Evolutionary conservation across 2,329 filamentous ascomycete genomes (phyloP), one percentile per base, ranked within the genome.

Genomic region (Colletotrichum lini): DNA sequence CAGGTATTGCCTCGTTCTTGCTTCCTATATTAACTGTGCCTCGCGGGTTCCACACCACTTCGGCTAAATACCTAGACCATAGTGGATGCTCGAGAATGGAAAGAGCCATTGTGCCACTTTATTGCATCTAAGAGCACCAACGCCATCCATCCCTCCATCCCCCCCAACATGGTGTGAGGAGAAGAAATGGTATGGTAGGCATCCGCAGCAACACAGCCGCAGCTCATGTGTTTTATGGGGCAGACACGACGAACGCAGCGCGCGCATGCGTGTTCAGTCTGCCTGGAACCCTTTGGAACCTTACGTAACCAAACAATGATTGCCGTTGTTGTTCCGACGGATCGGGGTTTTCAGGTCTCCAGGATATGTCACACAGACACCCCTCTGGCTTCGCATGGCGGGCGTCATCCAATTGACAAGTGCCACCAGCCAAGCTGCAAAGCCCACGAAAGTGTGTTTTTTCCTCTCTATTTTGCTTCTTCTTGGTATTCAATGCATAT

Each of bases 31-130:
- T 45, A 38, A 23, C 42, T 7, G n/a, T 21, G 16, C 21, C 2
- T 12, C 40, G 30, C 21, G 4, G 21, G 49, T 64, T 44, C 59
- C 45, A 6, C 18, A 21, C 3, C 53, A 62, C 64, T 44, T 62
- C 38, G 40, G 56, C 40, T 61, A 44, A n/a, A n/a, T 26, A 26
- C 38, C 47, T 38, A 62, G 45, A 62, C 38, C 26, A 52, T 45
- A 30, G 38, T 44, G 54, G 38, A 61, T 47, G 23, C 38, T 61
- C 42, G 38, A 61, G 45, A 45, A 42, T n/a, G 35, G 63, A 62
- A 60, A 54, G 47, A 45, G 64, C 35, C 35, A 38, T 38, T 38
- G 8, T 38, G 35, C 35, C 35, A 38, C 35, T 38, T 38, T 38
- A 35, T 21, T 54, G 60, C 35, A 23, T 26, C n/a, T 40, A 64